Percentiles rank a stretch among this genome's conserved stretches.
These are phyloP conservation scores for Verticillium nonalfalfae DNA, from an alignment of 2,329 filamentous ascomycete species.

Conservation along the genomic window DNA sequence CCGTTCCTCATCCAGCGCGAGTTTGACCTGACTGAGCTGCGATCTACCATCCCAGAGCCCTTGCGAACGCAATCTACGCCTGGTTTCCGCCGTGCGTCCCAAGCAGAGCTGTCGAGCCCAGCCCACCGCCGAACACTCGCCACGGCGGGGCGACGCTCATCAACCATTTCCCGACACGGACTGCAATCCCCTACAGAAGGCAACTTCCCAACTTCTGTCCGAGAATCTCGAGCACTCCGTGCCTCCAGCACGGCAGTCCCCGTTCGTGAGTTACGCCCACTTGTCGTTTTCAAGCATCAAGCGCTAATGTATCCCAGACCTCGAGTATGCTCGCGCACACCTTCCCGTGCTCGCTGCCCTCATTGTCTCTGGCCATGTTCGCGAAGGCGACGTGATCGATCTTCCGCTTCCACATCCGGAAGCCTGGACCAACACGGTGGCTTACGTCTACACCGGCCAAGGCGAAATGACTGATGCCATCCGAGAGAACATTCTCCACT, in stretches of 20 bases:
- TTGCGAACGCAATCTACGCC: slow-evolving; percentile 6
- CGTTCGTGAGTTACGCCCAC: slow-evolving; percentile 32
- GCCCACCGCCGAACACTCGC: background rate
- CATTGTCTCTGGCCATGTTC: slow-evolving; percentile 46
- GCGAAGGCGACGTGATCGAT: slow-evolving; percentile 46
- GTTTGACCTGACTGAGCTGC: slow-evolving; percentile 42
- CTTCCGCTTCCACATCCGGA: slow-evolving; percentile 51
- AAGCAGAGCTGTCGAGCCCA: slow-evolving; percentile 2
- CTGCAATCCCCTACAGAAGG: slow-evolving; percentile 11
- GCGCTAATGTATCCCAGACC: slow-evolving; percentile 26
- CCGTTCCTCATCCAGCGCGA: slow-evolving; percentile 42
- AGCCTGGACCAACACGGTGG: slow-evolving; percentile 49
- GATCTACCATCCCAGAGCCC: slow-evolving; percentile 35
- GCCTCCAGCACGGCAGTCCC: slow-evolving; percentile 28
- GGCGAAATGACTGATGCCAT: slow-evolving; percentile 38
- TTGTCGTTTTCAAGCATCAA: background rate
- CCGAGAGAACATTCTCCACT: slow-evolving; percentile 45
- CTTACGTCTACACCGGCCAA: slow-evolving; percentile 47
- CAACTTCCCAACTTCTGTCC: slow-evolving; percentile 7
- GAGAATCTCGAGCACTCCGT: slow-evolving; percentile 8
- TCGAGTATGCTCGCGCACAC: slow-evolving; percentile 37
- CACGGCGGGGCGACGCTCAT: slow-evolving; percentile 10
- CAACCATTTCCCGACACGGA: slow-evolving; percentile 16
- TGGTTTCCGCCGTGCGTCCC: slow-evolving; percentile 5
- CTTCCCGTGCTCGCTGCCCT: slow-evolving; percentile 49